Base-by-base conservation (phyloP, 768 basidiomycete species). In the Inosperma sp. region DNA sequence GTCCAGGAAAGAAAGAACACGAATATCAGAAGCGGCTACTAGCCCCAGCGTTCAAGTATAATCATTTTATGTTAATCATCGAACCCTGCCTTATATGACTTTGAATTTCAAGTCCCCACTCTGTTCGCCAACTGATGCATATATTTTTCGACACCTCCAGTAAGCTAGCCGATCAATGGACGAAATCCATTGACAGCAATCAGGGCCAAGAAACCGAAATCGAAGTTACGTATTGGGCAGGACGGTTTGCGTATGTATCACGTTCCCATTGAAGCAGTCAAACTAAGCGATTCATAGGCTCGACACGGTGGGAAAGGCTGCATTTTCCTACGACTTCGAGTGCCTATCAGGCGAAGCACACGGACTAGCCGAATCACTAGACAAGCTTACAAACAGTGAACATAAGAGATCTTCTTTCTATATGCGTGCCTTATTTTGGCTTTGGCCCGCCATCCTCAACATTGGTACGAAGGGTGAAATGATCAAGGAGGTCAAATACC, bases 361-460 rank as follows among this genome's bases (percentile, higher is more conserved):
- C 57, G 60, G 70, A 19, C 62, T 84, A 3, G 72, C 78, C 17
- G 73, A 77, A 54, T 69, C 80, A 7, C 64, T 84, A 36, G 79
- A 84, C 56, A 74, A 75, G 22, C 66, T 84, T 21, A 83, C 80
- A n/a, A 82, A 82, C 60, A 77, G 75, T 40, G 75, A 83, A 59
- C 76, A 81, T 58, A 79, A 71, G 30, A 57, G 58, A n/a, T 74
- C 76, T 42, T 79, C 79, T 3, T 82, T 83, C 60, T 82, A 82
- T 56, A 82, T 82, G 72, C 76, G 80, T 31, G 78, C 83, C 30
- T 66, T 83, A 21, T 82, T 83, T 49, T 82, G 79, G 80, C 62
- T 80, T 13, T 73, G 78, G 22, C 82, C 82, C 3, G 71, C 77
- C 34, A 73, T 83, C 40, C 59, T 82, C 12, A 71, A 72, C 22